These are phyloP conservation scores for Apiotrichum brassicae DNA, from an alignment of 1,284 basidiomycete genomes.

Conservation along the genomic window DNA sequence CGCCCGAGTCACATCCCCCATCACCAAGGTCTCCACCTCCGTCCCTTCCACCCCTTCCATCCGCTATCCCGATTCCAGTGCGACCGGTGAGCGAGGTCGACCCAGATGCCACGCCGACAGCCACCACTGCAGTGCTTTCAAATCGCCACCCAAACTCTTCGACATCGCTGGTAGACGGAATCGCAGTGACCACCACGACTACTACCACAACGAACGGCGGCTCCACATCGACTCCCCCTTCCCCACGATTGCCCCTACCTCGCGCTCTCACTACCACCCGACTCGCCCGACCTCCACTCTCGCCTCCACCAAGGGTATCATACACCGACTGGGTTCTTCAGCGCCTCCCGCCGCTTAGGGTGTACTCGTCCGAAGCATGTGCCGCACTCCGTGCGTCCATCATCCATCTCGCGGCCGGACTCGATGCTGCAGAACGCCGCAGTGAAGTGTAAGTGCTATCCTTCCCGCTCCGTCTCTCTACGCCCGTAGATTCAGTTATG, in stretches of 20 bases:
- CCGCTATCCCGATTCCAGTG: neutral
- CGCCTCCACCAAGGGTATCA: constrained; percentile 1
- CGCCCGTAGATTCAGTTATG: too few species aligned
- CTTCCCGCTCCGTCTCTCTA: too few species aligned
- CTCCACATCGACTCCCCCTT: neutral
- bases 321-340: constrained; percentile 11
- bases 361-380: neutral
- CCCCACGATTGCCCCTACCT: neutral
- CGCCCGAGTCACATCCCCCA: neutral
- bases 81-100: neutral
- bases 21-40: neutral
- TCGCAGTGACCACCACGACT: neutral
- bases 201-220: neutral
- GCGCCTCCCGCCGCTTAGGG: constrained; percentile 1
- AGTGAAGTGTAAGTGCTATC: constrained; percentile 28
- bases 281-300: neutral
- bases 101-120: neutral
- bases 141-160: neutral
- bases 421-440: constrained; percentile 33
- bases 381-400: constrained; percentile 21
- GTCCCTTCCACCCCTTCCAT: neutral
- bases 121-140: neutral
- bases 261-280: neutral
- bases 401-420: constrained; percentile 27
- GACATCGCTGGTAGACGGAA: neutral